Conservation (phyloP, 768 basidiomycete genomes). For the Inosperma sp. region DNA sequence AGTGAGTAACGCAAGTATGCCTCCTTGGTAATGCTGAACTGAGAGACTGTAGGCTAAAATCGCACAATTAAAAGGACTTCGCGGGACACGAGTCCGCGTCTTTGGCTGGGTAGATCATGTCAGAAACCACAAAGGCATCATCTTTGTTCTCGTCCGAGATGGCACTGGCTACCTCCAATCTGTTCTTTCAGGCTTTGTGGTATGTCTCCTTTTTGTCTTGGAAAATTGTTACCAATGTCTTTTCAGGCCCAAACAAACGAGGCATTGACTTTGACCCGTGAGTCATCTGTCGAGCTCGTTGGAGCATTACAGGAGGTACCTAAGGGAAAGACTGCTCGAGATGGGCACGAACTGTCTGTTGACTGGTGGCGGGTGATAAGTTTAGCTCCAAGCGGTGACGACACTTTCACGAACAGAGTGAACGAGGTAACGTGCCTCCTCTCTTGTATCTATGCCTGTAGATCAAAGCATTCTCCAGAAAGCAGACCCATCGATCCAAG, state of each 20-base stretch:
- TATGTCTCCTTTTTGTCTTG: conserved; percentile 33
- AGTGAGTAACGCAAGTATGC: conserved; percentile 32
- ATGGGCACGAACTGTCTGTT: conserved; percentile 82
- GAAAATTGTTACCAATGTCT: not conserved
- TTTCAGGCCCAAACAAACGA: conserved; percentile 82
- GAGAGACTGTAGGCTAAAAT: conserved; percentile 64
- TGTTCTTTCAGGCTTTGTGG: conserved; percentile 79
- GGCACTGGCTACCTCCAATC: conserved; percentile 93
- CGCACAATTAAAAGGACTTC: conserved; percentile 46
- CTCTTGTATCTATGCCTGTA: not conserved
- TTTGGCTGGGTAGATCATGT: conserved; percentile 96
- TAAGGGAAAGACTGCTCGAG: conserved; percentile 91
- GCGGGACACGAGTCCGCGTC: conserved; percentile 74
- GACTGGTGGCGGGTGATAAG: conserved; percentile 94
- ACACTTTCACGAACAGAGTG: conserved; percentile 85
- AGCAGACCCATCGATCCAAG: conserved; percentile 83
- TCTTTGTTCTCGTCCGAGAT: conserved; percentile 89
- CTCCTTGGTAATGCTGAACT: not conserved
- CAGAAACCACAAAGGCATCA: conserved; percentile 88
- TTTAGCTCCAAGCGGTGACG: conserved; percentile 82
- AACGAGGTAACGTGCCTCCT: conserved; percentile 71
- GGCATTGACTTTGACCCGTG: conserved; percentile 83
- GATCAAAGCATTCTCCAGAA: no score
- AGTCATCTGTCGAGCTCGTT: conserved; percentile 83
- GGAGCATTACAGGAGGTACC: conserved; percentile 84